phyloP scores from a whole-genome alignment of 495 filamentous ascomycete species.

The Penicillium chermesinum region DNA sequence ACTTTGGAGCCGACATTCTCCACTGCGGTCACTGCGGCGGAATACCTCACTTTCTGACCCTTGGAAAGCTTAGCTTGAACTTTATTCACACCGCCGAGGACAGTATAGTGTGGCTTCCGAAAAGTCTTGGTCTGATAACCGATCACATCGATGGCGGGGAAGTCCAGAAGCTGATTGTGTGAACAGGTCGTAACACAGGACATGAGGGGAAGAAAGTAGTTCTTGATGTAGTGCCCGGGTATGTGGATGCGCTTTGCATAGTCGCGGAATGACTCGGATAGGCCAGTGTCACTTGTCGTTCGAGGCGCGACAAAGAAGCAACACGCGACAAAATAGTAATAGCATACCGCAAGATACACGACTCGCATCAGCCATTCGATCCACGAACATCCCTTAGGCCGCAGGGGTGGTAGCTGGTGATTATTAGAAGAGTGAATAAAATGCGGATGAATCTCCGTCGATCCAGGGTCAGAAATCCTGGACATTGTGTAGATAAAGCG shows the following conservation, averaged over 20 bases:
- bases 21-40: constrained; percentile 10
- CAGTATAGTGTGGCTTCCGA: constrained; percentile 44
- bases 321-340: constrained; percentile 44
- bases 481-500: constrained; percentile 38
- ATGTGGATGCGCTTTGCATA: constrained; percentile 45
- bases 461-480: constrained; percentile 4
- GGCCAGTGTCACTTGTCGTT: constrained; percentile 2
- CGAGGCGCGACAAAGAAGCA: constrained; percentile 40
- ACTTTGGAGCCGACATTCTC: constrained; percentile 10
- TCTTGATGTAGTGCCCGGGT: constrained; percentile 33
- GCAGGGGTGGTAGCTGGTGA: constrained; percentile 41
- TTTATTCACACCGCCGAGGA: constrained; percentile 39
- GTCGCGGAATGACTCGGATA: constrained; percentile 33
- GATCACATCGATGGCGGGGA: constrained; percentile 46
- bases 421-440: constrained; percentile 48
- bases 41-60: constrained; percentile 14
- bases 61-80: constrained; percentile 40
- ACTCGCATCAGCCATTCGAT: constrained; percentile 33
- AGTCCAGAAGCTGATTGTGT: constrained; percentile 44
- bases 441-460: constrained; percentile 13
- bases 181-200: constrained; percentile 50
- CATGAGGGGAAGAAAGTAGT: constrained; percentile 50
- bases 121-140: constrained; percentile 42
- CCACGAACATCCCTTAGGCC: constrained; percentile 11
- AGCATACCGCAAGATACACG: constrained; percentile 37